phyloP scores from a whole-genome alignment of 2,329 filamentous ascomycete species.

The Cladosporium sp. region DNA sequence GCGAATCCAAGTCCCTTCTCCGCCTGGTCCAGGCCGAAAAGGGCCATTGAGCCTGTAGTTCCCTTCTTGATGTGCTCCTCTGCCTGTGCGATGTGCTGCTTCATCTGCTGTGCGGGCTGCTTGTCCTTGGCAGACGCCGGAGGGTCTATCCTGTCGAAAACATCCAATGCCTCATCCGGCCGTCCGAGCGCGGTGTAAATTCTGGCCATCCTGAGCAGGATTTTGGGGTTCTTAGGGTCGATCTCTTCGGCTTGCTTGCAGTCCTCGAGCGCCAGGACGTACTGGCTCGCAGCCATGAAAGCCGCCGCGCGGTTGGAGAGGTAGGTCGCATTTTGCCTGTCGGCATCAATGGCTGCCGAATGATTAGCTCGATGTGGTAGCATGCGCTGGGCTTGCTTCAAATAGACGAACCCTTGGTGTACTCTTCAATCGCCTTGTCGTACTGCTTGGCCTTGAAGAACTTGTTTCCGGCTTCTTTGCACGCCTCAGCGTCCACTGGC shows the following conservation, averaged over 20 bases:
- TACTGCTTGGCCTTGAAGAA: constrained; percentile 97
- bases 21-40: constrained; percentile 88
- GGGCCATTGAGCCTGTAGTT: constrained; percentile 83
- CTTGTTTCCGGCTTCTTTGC: constrained; percentile 91
- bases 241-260: constrained; percentile 78
- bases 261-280: constrained; percentile 78
- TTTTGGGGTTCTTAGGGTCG: constrained; percentile 83
- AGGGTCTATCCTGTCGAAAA: constrained; percentile 77
- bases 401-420: constrained; percentile 75
- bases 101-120: constrained; percentile 80
- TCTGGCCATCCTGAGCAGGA: constrained; percentile 81
- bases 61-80: constrained; percentile 73
- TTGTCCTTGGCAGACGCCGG: constrained; percentile 82
- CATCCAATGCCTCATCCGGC: constrained; percentile 80
- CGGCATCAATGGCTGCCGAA: constrained; percentile 75
- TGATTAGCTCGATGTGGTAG: not conserved
- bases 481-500: constrained; percentile 79
- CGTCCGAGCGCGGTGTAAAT: constrained; percentile 86
- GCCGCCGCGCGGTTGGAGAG: constrained; percentile 93
- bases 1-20: constrained; percentile 73
- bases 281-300: constrained; percentile 84
- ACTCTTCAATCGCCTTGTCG: constrained; percentile 82
- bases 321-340: constrained; percentile 84
- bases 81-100: constrained; percentile 76
- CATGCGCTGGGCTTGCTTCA: constrained; percentile 23